Percentiles rank a stretch among this genome's conserved stretches.
These are phyloP conservation scores for Alliaria petiolata DNA, from an alignment of 345 rosid genomes.

Conservation along the genomic window DNA sequence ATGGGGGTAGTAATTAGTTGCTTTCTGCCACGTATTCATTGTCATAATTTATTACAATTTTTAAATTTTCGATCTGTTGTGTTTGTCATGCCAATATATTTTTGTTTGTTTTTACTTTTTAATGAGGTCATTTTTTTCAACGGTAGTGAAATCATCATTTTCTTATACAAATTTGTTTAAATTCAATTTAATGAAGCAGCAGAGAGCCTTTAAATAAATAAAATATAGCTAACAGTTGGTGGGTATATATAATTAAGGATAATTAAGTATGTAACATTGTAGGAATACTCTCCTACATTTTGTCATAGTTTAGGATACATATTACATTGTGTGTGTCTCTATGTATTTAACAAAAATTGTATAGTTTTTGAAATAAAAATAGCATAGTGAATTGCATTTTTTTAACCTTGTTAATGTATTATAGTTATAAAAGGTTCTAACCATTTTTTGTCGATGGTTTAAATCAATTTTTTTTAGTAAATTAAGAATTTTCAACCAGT, in stretches of 20 bases:
- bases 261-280: background rate
- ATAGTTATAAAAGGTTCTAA: too few species aligned
- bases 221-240: constrained; percentile 3
- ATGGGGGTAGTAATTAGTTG: constrained; percentile 17
- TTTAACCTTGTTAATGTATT: too few species aligned
- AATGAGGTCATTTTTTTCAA: background rate
- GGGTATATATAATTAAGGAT: background rate
- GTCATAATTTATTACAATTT: constrained; percentile 3
- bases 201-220: background rate
- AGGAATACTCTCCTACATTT: too few species aligned
- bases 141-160: constrained; percentile 17
- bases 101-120: background rate
- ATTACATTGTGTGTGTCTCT: too few species aligned
- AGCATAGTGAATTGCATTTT: too few species aligned
- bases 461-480: too few species aligned
- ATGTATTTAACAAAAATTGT: too few species aligned
- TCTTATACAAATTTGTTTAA: constrained; percentile 4
- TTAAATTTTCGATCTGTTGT: background rate
- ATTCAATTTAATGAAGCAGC: background rate
- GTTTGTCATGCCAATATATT: background rate
- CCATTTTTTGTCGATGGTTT: too few species aligned
- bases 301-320: too few species aligned
- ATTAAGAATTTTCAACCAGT: too few species aligned
- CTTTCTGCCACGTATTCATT: constrained; percentile 22
- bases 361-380: too few species aligned